These are phyloP conservation scores for Pyrenopolyporus hunteri DNA, from an alignment of 495 filamentous ascomycete genomes.

Conservation along the genomic window DNA sequence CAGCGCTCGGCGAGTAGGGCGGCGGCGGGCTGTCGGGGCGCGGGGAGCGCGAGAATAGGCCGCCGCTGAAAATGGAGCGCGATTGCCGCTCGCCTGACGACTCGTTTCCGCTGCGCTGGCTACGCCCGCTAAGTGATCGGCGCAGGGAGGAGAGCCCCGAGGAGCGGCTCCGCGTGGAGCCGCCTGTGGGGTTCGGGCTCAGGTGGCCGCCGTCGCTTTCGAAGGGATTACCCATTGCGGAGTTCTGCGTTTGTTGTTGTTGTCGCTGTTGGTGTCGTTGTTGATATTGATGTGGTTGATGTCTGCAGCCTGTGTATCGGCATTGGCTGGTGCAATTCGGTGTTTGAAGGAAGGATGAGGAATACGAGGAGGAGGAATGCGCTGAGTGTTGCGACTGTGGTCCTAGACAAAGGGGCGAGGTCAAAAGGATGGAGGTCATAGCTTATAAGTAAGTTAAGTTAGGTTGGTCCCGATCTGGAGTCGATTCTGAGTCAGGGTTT, in stretches of 20 bases:
- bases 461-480: too few relatives aligned
- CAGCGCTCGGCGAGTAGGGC: slow-evolving; percentile 12
- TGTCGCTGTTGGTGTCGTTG: background rate
- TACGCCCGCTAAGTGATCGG: slow-evolving; percentile 16
- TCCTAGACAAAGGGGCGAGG: too few relatives aligned
- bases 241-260: background rate
- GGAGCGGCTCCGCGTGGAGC: slow-evolving; percentile 9
- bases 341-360: slow-evolving; percentile 5
- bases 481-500: background rate
- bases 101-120: slow-evolving; percentile 7
- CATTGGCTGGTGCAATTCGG: slow-evolving; percentile 9
- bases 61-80: background rate
- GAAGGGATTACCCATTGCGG: slow-evolving; percentile 27
- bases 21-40: slow-evolving; percentile 18
- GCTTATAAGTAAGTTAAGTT: too few relatives aligned
- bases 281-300: slow-evolving; percentile 8
- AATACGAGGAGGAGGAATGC: background rate
- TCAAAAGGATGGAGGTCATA: too few relatives aligned
- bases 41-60: slow-evolving; percentile 16
- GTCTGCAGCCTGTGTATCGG: slow-evolving; percentile 4
- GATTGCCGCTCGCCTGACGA: slow-evolving; percentile 10
- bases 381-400: too few relatives aligned
- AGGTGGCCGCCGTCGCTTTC: background rate
- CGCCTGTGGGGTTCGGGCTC: background rate
- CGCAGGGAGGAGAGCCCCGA: slow-evolving; percentile 29